These are phyloP conservation scores for Acanthamoeba triangularis DNA, from an alignment of 208 protist genomes.

Conservation along the genomic window DNA sequence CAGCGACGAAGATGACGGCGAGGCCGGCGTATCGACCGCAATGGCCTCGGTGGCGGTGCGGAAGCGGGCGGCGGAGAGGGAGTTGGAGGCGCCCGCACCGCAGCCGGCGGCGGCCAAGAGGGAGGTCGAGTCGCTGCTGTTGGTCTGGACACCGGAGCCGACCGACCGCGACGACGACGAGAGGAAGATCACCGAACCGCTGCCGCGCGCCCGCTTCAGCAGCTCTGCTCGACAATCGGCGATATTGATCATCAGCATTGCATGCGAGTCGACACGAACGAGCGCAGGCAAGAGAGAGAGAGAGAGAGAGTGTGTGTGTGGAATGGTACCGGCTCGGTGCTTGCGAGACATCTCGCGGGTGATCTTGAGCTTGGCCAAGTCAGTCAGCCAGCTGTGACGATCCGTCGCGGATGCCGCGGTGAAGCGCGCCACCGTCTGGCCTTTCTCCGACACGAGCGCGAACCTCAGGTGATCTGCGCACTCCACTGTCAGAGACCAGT, in stretches of 20 bases:
- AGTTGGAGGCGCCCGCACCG: not conserved
- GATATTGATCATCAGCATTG: not conserved
- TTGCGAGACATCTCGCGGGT: constrained; percentile 1
- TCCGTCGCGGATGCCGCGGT: not conserved
- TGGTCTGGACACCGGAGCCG: not conserved
- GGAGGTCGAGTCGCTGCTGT: not conserved
- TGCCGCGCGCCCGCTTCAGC: not conserved
- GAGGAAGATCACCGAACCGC: not conserved
- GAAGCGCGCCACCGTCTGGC: not conserved
- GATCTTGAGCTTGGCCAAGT: constrained; percentile 11
- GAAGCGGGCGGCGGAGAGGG: not conserved
- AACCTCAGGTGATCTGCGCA: not conserved
- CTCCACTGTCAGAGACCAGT: not conserved
- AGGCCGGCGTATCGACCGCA: not conserved
- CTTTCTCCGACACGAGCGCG: not conserved
- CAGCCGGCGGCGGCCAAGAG: no score
- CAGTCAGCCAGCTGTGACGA: not conserved
- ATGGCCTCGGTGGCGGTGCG: not conserved
- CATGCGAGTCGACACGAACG: not conserved
- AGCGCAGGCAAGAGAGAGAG: no score
- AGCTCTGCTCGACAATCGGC: not conserved
- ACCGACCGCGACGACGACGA: not conserved
- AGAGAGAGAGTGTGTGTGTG: not conserved
- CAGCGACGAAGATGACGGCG: not conserved
- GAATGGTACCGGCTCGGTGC: not conserved